phyloP scores from a whole-genome alignment of 192 early-diverging fungal genomes.

The Pecoramyces ruminantium region DNA sequence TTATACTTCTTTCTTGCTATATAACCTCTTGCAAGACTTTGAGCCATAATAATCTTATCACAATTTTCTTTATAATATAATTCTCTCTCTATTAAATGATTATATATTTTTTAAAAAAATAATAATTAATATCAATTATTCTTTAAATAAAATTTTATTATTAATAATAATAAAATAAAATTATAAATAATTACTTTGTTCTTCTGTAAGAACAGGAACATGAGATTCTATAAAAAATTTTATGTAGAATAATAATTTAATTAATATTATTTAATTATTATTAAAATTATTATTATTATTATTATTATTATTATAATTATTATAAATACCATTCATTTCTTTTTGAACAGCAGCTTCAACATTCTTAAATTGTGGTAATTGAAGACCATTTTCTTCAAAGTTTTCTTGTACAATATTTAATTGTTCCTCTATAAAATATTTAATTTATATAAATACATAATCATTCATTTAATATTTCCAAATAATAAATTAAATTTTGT shows the following conservation, averaged over 20 bases:
- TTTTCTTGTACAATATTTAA: neutral
- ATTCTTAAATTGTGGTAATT: neutral
- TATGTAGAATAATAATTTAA: too few relatives aligned
- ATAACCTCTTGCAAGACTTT: neutral
- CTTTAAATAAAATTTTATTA: too few relatives aligned
- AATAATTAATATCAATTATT: too few relatives aligned
- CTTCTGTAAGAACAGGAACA: too few relatives aligned
- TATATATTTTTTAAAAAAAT: too few relatives aligned
- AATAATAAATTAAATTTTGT: too few relatives aligned
- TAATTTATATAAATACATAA: neutral
- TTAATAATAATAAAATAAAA: too few relatives aligned
- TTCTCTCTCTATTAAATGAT: neutral
- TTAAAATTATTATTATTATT: too few relatives aligned
- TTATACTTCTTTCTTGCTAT: slow-evolving; percentile 11
- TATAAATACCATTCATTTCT: neutral
- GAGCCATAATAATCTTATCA: neutral
- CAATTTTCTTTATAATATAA: neutral
- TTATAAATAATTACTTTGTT: too few relatives aligned
- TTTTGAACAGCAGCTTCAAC: neutral
- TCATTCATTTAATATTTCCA: too few relatives aligned
- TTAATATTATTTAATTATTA: too few relatives aligned
- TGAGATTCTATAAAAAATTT: too few relatives aligned
- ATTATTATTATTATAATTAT: neutral
- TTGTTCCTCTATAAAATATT: neutral
- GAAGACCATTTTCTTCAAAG: neutral